Evolutionary conservation across 257 asterid genomes (phyloP), one percentile per base, ranked within the genome.

Genomic region (Thymus mandschuricus): DNA sequence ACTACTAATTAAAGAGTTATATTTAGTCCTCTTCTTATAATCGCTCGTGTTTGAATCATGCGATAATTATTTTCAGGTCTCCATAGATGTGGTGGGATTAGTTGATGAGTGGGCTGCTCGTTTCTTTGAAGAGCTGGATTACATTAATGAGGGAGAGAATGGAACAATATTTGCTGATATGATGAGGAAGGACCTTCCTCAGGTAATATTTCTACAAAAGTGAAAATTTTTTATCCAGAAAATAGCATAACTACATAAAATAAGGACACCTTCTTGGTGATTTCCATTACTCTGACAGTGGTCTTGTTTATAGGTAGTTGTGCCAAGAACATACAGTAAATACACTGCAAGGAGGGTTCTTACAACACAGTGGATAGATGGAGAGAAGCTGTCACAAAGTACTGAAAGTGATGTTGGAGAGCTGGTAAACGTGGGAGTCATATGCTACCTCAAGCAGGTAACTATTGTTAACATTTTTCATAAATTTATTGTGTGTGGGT

Each of bases 31-130:
- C 43, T 73, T 73, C 67, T 69, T 44, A 28, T 62, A 65, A 70
- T 60, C 61, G 64, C 35, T 66, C 68, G 71, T 45, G n/a, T 64
- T 64, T 55, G 33, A 44, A 61, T 41, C 58, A 10, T 72, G 60
- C 46, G 38, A 55, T 34, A 66, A 75, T 70, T 56, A 67, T 52
- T 52, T 69, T 69, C 81, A 91, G 99, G 73, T 95, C 52, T 86
- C 99, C 8, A 10, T 95, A 75, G 98, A 95, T 75, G 96, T 95
- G 81, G 99, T 95, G 75, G 99, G 99, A 66, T 79, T 95, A 81
- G 99, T 95, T 46, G 99, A 95, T 49, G 99, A 95, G 86, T 95
- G 99, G 99, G 99, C 99, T 77, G 92, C 99, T 55, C 98, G 99
- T 43, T 95, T 92, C 79, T 95, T 95, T 56, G 99, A 95, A 84